Conservation (phyloP, 768 basidiomycete species). For the Coprinopsis sp. region DNA sequence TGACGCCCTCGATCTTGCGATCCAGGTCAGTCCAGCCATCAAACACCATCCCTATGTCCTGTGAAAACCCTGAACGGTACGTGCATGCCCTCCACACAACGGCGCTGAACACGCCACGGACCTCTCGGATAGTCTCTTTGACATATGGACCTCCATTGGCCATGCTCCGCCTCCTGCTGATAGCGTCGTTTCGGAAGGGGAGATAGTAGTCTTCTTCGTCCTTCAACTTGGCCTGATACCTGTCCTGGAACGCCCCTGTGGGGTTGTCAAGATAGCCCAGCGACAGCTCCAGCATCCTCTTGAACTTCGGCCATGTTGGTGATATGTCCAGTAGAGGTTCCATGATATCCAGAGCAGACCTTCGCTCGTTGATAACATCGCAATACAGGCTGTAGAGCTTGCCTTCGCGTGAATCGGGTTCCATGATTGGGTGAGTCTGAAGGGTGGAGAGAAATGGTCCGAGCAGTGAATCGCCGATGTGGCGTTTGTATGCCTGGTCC, state of each 20-base stretch:
- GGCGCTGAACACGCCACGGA: slow-evolving; percentile 9
- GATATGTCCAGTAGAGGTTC: too few species aligned
- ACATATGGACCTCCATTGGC: slow-evolving; percentile 2
- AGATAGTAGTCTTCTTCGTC: slow-evolving; percentile 2
- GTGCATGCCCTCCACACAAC: slow-evolving; percentile 8
- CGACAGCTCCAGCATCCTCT: not conserved
- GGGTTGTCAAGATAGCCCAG: not conserved
- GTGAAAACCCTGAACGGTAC: slow-evolving; percentile 1
- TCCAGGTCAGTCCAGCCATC: not conserved
- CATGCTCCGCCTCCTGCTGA: not conserved
- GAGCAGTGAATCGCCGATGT: too few species aligned
- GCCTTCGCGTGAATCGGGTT: too few species aligned
- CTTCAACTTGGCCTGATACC: not conserved
- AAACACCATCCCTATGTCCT: not conserved
- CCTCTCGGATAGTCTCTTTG: not conserved
- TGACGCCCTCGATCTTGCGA: not conserved
- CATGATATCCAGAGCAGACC: too few species aligned
- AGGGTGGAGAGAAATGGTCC: too few species aligned
- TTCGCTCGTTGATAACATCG: too few species aligned
- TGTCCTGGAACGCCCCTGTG: not conserved
- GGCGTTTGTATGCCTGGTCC: too few species aligned
- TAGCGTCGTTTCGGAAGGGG: slow-evolving; percentile 6
- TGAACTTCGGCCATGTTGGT: not conserved
- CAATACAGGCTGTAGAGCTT: too few species aligned
- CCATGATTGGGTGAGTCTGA: too few species aligned